Percentiles rank a stretch among this genome's conserved stretches.
Conservation (phyloP, 768 basidiomycete species). For the Leccinum uliginosum region DNA sequence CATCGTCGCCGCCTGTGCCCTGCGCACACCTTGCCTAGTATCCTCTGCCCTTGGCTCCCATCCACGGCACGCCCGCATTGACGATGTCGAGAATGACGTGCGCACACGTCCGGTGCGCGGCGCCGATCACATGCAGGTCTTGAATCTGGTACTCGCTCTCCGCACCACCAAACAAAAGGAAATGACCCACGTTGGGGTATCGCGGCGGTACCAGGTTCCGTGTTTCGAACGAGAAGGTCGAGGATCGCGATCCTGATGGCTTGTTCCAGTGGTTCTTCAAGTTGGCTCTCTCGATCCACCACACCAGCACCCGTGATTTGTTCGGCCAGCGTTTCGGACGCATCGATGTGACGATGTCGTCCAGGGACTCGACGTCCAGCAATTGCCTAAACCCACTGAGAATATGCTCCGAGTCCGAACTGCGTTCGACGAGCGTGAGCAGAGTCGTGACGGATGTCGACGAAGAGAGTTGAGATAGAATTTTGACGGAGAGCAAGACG, state of each 20-base stretch:
- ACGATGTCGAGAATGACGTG: constrained; percentile 80
- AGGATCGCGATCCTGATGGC: constrained; percentile 74
- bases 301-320: constrained; percentile 73
- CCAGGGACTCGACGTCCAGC: constrained; percentile 56
- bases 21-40: constrained; percentile 27
- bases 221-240: constrained; percentile 77
- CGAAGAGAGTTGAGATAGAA: constrained; percentile 61
- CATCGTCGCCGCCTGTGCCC: constrained; percentile 10
- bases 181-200: constrained; percentile 85
- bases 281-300: constrained; percentile 44
- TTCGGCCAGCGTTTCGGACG: constrained; percentile 56
- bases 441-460: constrained; percentile 69
- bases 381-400: constrained; percentile 71
- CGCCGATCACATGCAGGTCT: constrained; percentile 72
- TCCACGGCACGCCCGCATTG: constrained; percentile 63
- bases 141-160: constrained; percentile 64
- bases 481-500: constrained; percentile 72
- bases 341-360: constrained; percentile 58
- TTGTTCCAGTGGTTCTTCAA: constrained; percentile 53
- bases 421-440: constrained; percentile 73
- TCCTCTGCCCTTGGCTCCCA: constrained; percentile 44
- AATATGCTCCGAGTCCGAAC: constrained; percentile 81
- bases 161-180: constrained; percentile 71
- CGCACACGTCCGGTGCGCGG: constrained; percentile 63
- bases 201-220: constrained; percentile 50